A percentile compares a stretch with the other conserved stretches of the same genome.
phyloP scores from a whole-genome alignment of 2,329 filamentous ascomycete species.

The Apiospora phragmitis region DNA sequence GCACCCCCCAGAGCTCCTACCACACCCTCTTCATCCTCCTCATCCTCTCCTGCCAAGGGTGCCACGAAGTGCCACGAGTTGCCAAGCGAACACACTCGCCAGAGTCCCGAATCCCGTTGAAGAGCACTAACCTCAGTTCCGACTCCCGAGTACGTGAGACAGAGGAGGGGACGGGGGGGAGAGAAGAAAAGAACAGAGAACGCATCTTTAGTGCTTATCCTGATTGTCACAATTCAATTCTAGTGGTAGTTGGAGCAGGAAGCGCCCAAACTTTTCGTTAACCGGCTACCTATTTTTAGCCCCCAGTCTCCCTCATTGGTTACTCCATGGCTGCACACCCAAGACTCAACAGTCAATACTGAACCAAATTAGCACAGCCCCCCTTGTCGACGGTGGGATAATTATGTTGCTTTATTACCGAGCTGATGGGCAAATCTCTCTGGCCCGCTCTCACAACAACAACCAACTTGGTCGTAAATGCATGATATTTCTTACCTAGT shows the following conservation, averaged over 20 bases:
- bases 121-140: background rate
- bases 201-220: background rate
- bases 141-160: background rate
- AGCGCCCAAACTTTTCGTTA: background rate
- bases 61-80: slow-evolving; percentile 9
- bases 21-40: slow-evolving; percentile 3
- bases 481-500: background rate
- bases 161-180: background rate
- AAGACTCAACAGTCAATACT: background rate
- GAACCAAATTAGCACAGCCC: slow-evolving; percentile 3
- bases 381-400: background rate
- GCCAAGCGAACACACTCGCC: background rate
- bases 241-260: background rate
- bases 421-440: background rate
- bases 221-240: background rate
- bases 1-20: background rate
- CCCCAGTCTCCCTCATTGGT: background rate
- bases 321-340: background rate
- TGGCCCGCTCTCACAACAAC: background rate
- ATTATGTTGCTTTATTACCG: background rate
- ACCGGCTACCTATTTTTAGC: slow-evolving; percentile 2
- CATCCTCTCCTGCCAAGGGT: background rate
- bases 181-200: background rate
- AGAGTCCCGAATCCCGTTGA: slow-evolving; percentile 1
- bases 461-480: background rate